Percentiles rank a stretch among this genome's conserved stretches.
These are phyloP conservation scores for Marasmius tenuissimus DNA, from an alignment of 1,284 basidiomycete genomes.

Conservation along the genomic window DNA sequence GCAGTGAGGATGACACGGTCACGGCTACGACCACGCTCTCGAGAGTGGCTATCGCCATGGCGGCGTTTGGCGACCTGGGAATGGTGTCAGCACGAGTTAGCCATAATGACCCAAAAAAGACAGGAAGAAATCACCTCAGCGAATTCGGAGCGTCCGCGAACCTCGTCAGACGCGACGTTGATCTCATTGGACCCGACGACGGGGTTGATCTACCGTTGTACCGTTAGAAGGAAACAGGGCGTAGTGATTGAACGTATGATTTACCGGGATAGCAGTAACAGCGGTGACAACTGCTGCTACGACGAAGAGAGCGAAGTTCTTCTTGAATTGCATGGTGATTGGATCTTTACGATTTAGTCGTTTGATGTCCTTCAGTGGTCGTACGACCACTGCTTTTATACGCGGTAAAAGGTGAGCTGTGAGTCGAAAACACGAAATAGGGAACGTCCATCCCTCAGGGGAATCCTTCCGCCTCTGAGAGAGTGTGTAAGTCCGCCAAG, in stretches of 20 bases:
- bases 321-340: slow-evolving; percentile 31
- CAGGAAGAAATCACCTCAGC: slow-evolving; percentile 1
- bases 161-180: background rate
- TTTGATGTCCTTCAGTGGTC: too few species aligned
- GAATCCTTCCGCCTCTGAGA: too few species aligned
- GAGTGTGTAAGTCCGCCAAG: too few species aligned
- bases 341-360: background rate
- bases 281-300: slow-evolving; percentile 29
- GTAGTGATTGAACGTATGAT: background rate
- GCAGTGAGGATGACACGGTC: slow-evolving; percentile 11
- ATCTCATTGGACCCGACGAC: background rate
- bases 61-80: slow-evolving; percentile 7
- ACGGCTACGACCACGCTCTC: slow-evolving; percentile 3
- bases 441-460: too few species aligned
- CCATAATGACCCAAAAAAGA: background rate
- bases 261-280: slow-evolving; percentile 30
- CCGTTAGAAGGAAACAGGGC: background rate
- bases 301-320: slow-evolving; percentile 33
- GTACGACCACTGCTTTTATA: too few species aligned
- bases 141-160: slow-evolving; percentile 4
- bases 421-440: too few species aligned
- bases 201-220: background rate
- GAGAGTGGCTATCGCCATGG: slow-evolving; percentile 8
- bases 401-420: too few species aligned
- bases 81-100: background rate